Evolutionary conservation across 768 basidiomycete species (phyloP).

Genomic region (Sarcomyxa edulis): DNA sequence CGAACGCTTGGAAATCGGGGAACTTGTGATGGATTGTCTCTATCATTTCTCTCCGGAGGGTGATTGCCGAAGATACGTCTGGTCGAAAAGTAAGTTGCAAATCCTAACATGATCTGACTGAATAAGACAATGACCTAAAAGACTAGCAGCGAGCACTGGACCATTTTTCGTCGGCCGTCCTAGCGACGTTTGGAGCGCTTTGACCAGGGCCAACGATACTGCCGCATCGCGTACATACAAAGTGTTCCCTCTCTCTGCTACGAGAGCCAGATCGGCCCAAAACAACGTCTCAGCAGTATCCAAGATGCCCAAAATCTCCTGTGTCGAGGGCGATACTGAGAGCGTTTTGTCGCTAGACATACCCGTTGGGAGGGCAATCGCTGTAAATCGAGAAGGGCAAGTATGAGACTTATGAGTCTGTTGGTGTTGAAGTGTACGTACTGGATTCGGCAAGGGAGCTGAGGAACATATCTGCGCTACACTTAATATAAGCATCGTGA

Average conservation of each 20-base stretch:
- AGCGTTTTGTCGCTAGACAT: constrained; percentile 44
- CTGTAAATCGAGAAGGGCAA: constrained; percentile 38
- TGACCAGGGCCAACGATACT: constrained; percentile 63
- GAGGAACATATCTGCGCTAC: constrained; percentile 83
- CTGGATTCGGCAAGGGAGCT: constrained; percentile 90
- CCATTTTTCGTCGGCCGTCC: constrained; percentile 50
- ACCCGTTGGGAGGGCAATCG: constrained; percentile 81
- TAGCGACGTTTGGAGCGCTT: constrained; percentile 76
- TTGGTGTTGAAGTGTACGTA: constrained; percentile 39
- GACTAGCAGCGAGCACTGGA: constrained; percentile 51
- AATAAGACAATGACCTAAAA: constrained; percentile 46
- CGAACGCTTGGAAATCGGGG: constrained; percentile 28
- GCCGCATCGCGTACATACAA: constrained; percentile 71
- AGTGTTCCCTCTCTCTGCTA: constrained; percentile 55
- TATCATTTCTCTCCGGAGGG: constrained; percentile 80
- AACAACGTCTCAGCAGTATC: constrained; percentile 66
- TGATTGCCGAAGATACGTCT: constrained; percentile 77
- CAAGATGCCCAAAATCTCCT: constrained; percentile 57
- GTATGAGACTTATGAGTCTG: no score
- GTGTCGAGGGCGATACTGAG: constrained; percentile 37
- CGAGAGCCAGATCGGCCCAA: constrained; percentile 55
- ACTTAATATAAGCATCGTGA: constrained; percentile 70
- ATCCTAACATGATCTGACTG: background rate
- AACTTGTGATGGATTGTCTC: constrained; percentile 78
- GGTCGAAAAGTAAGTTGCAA: background rate